Conservation (phyloP, 805 yeast species). For the Saccharomycopsis sp. region DNA sequence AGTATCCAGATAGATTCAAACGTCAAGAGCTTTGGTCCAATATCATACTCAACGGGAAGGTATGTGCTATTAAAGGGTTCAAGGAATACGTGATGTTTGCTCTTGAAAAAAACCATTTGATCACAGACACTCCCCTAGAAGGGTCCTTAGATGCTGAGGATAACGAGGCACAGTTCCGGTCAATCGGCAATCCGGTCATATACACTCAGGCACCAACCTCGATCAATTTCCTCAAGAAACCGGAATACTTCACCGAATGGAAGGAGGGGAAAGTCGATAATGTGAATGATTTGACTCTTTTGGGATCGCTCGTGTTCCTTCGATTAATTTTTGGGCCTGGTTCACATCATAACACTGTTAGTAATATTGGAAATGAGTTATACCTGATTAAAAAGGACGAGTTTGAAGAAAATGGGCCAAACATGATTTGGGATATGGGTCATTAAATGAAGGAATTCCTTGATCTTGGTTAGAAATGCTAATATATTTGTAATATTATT, state of each 20-base stretch:
- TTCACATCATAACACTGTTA: conserved; percentile 10
- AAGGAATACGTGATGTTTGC: conserved; percentile 58
- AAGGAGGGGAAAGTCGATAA: conserved; percentile 38
- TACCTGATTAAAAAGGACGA: conserved; percentile 19
- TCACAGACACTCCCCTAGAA: conserved; percentile 27
- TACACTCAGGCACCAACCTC: conserved; percentile 74
- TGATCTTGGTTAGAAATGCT: background rate
- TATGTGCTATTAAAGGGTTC: conserved; percentile 69
- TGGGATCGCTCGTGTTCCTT: conserved; percentile 18
- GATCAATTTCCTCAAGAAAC: conserved; percentile 60
- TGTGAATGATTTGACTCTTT: conserved; percentile 22
- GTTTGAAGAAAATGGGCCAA: conserved; percentile 21
- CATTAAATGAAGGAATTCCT: conserved; percentile 2
- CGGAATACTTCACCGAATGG: conserved; percentile 96
- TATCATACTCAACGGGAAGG: conserved; percentile 71
- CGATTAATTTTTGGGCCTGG: conserved; percentile 19
- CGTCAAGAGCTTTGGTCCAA: conserved; percentile 84
- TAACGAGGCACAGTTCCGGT: conserved; percentile 25
- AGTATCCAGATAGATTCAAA: conserved; percentile 46
- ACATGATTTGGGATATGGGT: conserved; percentile 20
- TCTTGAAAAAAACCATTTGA: conserved; percentile 49
- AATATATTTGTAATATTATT: background rate
- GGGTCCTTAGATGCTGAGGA: conserved; percentile 25
- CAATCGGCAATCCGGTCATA: conserved; percentile 27
- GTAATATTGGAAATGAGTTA: conserved; percentile 20